Conservation (phyloP, 352 stramenopile species). For the Pythium biforme region DNA sequence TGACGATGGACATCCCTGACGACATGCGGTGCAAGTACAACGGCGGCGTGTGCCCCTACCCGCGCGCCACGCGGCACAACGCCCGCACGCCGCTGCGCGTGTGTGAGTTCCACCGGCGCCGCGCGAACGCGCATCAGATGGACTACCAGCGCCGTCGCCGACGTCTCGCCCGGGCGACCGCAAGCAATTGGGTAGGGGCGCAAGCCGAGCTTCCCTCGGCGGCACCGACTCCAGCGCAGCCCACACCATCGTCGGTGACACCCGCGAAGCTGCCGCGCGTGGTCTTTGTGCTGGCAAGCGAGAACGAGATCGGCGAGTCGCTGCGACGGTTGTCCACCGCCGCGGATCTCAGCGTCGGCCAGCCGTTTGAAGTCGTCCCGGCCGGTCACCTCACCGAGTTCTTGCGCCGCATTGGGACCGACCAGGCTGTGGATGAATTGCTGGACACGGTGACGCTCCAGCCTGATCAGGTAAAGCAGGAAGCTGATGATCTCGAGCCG, state of each 20-base stretch:
- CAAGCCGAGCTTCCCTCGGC: neutral
- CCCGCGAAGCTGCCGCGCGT: neutral
- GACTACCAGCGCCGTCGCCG: slow-evolving; percentile 1
- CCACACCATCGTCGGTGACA: neutral
- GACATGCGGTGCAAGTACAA: slow-evolving; percentile 2
- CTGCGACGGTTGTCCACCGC: neutral
- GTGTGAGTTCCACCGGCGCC: slow-evolving; percentile 1
- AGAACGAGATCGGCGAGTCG: neutral
- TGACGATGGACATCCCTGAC: neutral
- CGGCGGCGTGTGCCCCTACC: neutral
- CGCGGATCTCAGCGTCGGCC: neutral
- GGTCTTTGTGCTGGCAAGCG: neutral
- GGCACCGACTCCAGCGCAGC: neutral
- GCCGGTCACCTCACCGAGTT: neutral
- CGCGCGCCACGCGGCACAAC: neutral
- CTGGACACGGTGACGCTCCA: neutral
- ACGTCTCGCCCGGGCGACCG: neutral
- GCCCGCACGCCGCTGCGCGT: neutral
- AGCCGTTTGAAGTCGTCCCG: slow-evolving; percentile 1
- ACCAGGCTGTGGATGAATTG: neutral
- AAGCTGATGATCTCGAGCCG: no score
- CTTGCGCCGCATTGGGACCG: neutral
- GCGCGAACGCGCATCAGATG: slow-evolving; percentile 1
- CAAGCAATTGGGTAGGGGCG: neutral
- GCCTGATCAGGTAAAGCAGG: neutral